Evolutionary conservation across 2,329 filamentous ascomycete genomes (phyloP), one percentile per base, ranked within the genome.

Genomic region (Madurella mycetomatis): DNA sequence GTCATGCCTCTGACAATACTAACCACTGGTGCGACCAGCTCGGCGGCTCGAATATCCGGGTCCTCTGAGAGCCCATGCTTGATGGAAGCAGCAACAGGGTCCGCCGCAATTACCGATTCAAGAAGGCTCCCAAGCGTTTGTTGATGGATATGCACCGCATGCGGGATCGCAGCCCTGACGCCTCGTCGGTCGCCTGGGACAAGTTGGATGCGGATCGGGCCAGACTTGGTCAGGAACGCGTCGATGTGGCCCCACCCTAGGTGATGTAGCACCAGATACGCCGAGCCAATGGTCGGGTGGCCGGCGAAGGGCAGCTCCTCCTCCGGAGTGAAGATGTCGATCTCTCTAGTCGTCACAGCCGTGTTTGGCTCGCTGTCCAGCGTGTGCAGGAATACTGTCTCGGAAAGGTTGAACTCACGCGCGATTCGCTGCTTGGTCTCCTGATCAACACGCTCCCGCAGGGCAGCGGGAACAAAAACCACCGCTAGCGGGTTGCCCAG

Each of bases 1-100:
- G 81, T 82, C 84, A 92, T 87, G 46, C 88, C 88, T 43, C 82
- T 82, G 37, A 90, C 87, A 44, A 91, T 81, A 59, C 80, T 84
- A 53, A 84, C 76, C 16, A 82, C 64, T 13, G 79, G 77, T 9
- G 77, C 74, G 11, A 61, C 56, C 32, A 72, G 60, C 67, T 76
- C 73, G 4, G 69, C 69, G n/a, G 65, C 51, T 18, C 65, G 65
- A 46, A 75, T 65, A 4, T 56, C 57, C 0, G 58, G 42, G 30
- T 69, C 64, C 9, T 57, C 16, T 18, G 68, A 66, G 12, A 74
- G 65, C 17, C 62, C 72, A 5, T 65, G 62, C 15, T 64, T 47
- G 39, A 67, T 62, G 40, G 71, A 62, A 5, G 55, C 50, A 2
- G 49, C 47, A 15, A 65, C 58, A 4, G 53, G 16, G 42, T 62